These are phyloP conservation scores for Schizophyllum amplum DNA, from an alignment of 1,284 basidiomycete genomes.

Conservation along the genomic window DNA sequence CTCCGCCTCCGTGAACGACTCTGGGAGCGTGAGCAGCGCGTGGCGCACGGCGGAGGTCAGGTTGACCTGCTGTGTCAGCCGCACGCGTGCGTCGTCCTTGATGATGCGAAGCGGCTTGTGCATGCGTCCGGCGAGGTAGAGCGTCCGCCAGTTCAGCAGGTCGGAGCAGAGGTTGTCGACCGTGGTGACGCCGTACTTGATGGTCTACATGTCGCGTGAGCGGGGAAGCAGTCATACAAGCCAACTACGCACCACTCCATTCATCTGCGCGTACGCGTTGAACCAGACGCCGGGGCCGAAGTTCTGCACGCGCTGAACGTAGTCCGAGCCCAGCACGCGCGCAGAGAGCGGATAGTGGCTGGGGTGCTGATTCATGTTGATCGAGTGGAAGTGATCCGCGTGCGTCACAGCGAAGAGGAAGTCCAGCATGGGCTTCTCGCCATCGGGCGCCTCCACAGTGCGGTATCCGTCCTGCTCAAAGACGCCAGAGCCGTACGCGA, in stretches of 20 bases:
- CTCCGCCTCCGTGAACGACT: constrained; percentile 68
- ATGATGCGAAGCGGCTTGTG: constrained; percentile 94
- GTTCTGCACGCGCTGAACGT: constrained; percentile 73
- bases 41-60: constrained; percentile 83
- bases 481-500: constrained; percentile 92
- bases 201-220: constrained; percentile 43
- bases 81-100: constrained; percentile 82
- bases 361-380: constrained; percentile 88
- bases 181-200: constrained; percentile 98
- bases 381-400: constrained; percentile 86
- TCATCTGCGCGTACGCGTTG: constrained; percentile 81
- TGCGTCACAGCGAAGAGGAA: constrained; percentile 94
- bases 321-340: constrained; percentile 70
- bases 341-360: constrained; percentile 86
- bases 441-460: constrained; percentile 16
- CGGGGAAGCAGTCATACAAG: constrained; percentile 8
- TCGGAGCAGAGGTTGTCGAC: constrained; percentile 86
- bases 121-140: constrained; percentile 94
- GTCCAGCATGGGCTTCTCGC: constrained; percentile 77
- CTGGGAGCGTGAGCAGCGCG: constrained; percentile 68
- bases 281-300: constrained; percentile 92
- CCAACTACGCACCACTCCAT: constrained; percentile 62
- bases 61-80: constrained; percentile 90
- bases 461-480: constrained; percentile 80
- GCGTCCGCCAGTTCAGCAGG: constrained; percentile 85